Evolutionary conservation across 2,329 filamentous ascomycete genomes (phyloP).

Genomic region (Dothistroma septosporum): DNA sequence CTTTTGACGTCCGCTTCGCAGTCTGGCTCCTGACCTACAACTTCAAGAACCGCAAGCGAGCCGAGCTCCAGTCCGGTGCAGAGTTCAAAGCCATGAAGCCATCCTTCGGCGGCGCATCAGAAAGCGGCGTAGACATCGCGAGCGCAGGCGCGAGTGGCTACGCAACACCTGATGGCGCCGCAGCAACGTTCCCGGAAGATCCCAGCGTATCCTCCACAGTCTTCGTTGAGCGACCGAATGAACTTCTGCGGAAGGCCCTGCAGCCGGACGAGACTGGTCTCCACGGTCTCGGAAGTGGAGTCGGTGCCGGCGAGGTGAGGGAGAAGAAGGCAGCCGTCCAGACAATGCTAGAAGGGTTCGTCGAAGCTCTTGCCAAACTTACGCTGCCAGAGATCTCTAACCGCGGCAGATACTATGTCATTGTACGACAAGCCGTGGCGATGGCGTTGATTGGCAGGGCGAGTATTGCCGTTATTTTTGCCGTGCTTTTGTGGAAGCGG

Average conservation of each 20-base stretch:
- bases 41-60: slow-evolving; percentile 52
- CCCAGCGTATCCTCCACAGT: slow-evolving; percentile 12
- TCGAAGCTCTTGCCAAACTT: slow-evolving; percentile 22
- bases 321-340: slow-evolving; percentile 44
- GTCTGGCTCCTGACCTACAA: slow-evolving; percentile 58
- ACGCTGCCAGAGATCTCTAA: slow-evolving; percentile 31
- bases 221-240: slow-evolving; percentile 26
- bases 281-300: slow-evolving; percentile 44
- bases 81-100: slow-evolving; percentile 23
- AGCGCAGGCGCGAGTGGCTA: not conserved
- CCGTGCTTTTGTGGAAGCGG: slow-evolving; percentile 17
- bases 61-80: slow-evolving; percentile 32
- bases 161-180: not conserved
- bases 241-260: not conserved
- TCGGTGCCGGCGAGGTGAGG: slow-evolving; percentile 30
- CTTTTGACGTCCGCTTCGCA: slow-evolving; percentile 56
- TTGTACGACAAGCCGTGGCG: slow-evolving; percentile 46
- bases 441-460: slow-evolving; percentile 40
- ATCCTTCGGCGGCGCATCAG: slow-evolving; percentile 27
- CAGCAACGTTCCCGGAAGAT: not conserved
- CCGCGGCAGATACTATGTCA: slow-evolving; percentile 45
- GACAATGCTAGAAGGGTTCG: slow-evolving; percentile 47
- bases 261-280: slow-evolving; percentile 41
- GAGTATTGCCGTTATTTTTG: slow-evolving; percentile 15
- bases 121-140: slow-evolving; percentile 17